Base-by-base conservation (phyloP, 208 protist species). In the Leishmania guyanensis region DNA sequence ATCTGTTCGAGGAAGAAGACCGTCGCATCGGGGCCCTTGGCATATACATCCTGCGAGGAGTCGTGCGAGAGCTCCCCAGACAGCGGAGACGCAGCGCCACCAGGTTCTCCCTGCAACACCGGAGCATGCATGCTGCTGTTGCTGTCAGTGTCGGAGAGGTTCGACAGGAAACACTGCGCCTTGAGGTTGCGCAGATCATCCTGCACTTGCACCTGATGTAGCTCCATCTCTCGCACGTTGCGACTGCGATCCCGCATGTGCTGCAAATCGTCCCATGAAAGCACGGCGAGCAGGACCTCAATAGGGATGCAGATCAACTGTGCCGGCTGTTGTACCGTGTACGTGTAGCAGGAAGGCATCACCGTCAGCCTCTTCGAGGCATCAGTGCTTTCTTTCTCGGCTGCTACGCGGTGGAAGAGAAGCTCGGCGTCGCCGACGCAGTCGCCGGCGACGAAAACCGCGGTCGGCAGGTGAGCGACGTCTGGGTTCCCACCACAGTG, bases 351-450 rank as follows among this genome's bases (percentile, higher is more conserved):
- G 0, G 79, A 46, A 17, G 73, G 50, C 60, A 51, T 43, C 73
- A 10, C 79, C 1, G 36, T n/a, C 3, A 46, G 3, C 20, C 36
- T 26, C 46, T 16, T 8, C 5, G 39, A 43, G 8, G 3, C 22
- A 39, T 2, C 10, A 16, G 33, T 10, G 33, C 0, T 43, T 8
- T 39, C n/a, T 0, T 36, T n/a, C 69, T 68, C 69, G 3, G 8
- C 78, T 26, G 29, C 8, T 39, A 48, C 50, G 17, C 22, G n/a
- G 1, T 48, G 71, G 29, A 39, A 29, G 20, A 75, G n/a, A 6
- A 60, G 33, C 73, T 83, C 79, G 9, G 22, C 79, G 46, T 83
- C 79, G 5, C 79, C 79, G 2, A 83, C 79, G 39, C 79, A 83
- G 73, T 83, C 79, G 5, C 73, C 72, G 14, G 62, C 33, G 65